Percentiles rank a stretch among this genome's conserved stretches.
Conservation (phyloP, 192 early-diverging fungal species). For the Mortierella claussenii region DNA sequence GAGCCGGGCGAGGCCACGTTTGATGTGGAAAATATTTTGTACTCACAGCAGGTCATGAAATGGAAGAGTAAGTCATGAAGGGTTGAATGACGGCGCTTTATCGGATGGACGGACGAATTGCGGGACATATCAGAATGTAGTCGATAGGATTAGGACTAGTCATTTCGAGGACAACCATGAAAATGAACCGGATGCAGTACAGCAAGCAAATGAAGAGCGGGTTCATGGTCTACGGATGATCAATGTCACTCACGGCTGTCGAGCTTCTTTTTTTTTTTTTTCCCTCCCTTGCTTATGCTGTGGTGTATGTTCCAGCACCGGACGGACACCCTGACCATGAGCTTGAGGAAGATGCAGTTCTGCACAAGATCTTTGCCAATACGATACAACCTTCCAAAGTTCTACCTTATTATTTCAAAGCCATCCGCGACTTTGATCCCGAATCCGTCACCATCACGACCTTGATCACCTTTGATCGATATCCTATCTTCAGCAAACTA, state of each 20-base stretch:
- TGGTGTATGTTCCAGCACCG: background rate
- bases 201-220: too few species aligned
- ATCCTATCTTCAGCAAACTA: slow-evolving; percentile 60
- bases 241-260: too few species aligned
- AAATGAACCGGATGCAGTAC: too few species aligned
- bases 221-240: too few species aligned
- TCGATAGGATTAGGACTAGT: too few species aligned
- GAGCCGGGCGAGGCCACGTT: slow-evolving; percentile 40
- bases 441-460: slow-evolving; percentile 69
- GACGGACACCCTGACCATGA: slow-evolving; percentile 13
- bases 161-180: too few species aligned
- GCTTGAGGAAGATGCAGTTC: slow-evolving; percentile 59
- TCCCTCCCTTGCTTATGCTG: background rate
- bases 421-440: slow-evolving; percentile 51
- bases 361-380: slow-evolving; percentile 65
- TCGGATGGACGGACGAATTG: too few species aligned
- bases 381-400: slow-evolving; percentile 68
- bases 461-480: slow-evolving; percentile 63
- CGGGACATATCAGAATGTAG: too few species aligned
- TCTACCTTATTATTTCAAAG: slow-evolving; percentile 67
- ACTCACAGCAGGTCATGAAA: slow-evolving; percentile 35
- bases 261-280: background rate
- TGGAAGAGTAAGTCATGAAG: slow-evolving; percentile 48
- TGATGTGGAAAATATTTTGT: slow-evolving; percentile 42
- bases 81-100: too few species aligned